phyloP scores from a whole-genome alignment of 441 rosid genomes.

The Biscutella laevigata region DNA sequence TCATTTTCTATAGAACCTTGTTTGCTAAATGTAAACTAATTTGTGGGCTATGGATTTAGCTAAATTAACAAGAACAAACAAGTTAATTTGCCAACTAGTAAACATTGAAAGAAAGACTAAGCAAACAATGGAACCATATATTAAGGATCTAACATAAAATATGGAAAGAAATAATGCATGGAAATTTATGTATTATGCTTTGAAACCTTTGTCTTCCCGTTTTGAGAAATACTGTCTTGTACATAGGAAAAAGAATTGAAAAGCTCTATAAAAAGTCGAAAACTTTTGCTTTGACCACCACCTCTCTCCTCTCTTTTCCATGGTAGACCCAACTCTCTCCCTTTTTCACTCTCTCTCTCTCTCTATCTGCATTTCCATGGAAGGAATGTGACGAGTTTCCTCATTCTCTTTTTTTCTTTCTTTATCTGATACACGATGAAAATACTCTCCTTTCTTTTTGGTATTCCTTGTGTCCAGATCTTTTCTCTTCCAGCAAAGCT shows the following conservation, averaged over 20 bases:
- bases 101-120: no score
- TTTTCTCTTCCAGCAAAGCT: not conserved
- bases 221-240: conserved; percentile 2
- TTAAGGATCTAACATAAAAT: no score
- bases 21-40: not conserved
- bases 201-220: conserved; percentile 2
- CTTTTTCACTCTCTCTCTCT: conserved; percentile 12
- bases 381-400: conserved; percentile 30
- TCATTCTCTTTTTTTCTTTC: conserved; percentile 26
- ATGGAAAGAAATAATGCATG: no score
- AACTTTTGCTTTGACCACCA: conserved; percentile 53
- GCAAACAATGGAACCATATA: no score
- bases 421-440: conserved; percentile 22
- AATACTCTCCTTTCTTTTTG: conserved; percentile 17
- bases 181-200: no score
- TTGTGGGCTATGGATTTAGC: not conserved
- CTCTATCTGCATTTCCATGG: conserved; percentile 34
- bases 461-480: conserved; percentile 3
- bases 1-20: not conserved
- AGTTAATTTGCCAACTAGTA: no score
- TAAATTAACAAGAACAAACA: no score
- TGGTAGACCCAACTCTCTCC: conserved; percentile 40
- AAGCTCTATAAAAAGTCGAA: conserved; percentile 21
- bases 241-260: conserved; percentile 15
- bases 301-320: conserved; percentile 26